These are phyloP conservation scores for Xerocomellus chrysenteron DNA, from an alignment of 768 basidiomycete genomes.

Conservation along the genomic window DNA sequence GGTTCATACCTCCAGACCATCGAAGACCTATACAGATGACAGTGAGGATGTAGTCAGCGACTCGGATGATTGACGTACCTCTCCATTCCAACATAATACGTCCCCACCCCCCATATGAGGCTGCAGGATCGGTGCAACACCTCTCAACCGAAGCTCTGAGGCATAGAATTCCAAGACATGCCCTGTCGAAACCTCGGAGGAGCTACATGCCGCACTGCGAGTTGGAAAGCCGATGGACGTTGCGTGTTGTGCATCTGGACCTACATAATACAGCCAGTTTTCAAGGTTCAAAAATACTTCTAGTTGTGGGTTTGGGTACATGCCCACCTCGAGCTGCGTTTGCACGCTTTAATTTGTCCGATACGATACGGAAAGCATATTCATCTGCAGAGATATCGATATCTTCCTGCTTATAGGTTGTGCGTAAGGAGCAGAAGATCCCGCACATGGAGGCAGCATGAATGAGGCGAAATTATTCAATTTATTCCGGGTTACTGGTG, in stretches of 20 bases:
- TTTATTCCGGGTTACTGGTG: no score
- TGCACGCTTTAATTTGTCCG: conserved; percentile 40
- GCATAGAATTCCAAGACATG: conserved; percentile 52
- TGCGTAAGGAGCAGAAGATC: conserved; percentile 52
- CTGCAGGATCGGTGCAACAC: conserved; percentile 55
- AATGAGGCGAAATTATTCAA: not conserved
- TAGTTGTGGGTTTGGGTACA: not conserved
- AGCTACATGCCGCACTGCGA: conserved; percentile 3
- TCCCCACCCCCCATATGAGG: conserved; percentile 62
- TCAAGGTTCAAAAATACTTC: not conserved
- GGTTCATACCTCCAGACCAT: conserved; percentile 65
- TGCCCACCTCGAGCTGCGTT: conserved; percentile 58
- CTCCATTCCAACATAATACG: conserved; percentile 85
- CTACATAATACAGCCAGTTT: conserved; percentile 34
- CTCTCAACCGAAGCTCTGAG: conserved; percentile 76
- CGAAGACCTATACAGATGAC: conserved; percentile 54
- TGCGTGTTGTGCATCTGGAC: conserved; percentile 60
- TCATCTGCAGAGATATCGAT: not conserved
- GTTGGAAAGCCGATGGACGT: conserved; percentile 22
- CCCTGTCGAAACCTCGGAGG: conserved; percentile 21
- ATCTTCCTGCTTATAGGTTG: conserved; percentile 7
- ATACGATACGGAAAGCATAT: conserved; percentile 22
- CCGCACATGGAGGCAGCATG: conserved; percentile 57
- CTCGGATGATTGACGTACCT: conserved; percentile 44
- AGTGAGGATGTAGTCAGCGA: not conserved